Evolutionary conservation across 179 eudicot genomes (phyloP).

Genomic region (Silene vulgaris): DNA sequence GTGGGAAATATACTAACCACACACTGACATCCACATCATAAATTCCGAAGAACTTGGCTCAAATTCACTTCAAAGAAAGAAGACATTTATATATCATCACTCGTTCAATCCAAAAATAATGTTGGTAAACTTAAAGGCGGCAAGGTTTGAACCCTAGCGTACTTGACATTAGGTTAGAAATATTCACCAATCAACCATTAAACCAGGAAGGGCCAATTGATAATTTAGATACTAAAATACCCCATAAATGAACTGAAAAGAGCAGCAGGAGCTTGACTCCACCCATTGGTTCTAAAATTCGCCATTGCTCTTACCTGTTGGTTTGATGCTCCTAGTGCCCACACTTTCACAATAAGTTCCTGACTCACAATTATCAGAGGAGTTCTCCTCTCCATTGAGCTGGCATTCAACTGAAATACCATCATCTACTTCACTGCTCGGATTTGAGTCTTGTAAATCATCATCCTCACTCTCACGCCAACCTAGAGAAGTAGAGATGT

Average conservation of each 20-base stretch:
- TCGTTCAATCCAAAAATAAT: neutral
- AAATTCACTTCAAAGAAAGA: neutral
- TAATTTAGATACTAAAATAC: neutral
- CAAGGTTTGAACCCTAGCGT: neutral
- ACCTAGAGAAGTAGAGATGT: neutral
- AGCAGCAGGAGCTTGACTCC: neutral
- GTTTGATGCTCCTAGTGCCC: neutral
- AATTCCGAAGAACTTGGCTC: neutral
- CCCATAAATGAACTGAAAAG: neutral
- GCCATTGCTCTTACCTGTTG: neutral
- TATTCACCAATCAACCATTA: too few relatives aligned
- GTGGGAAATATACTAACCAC: neutral
- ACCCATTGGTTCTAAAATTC: neutral
- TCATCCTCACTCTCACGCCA: neutral
- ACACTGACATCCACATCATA: neutral
- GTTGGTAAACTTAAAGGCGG: neutral
- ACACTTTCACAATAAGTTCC: neutral
- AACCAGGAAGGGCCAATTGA: neutral
- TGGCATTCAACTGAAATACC: neutral
- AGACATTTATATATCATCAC: neutral
- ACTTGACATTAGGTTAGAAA: too few relatives aligned
- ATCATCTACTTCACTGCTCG: neutral
- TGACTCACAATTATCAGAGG: neutral
- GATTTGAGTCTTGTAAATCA: slow-evolving; percentile 1
- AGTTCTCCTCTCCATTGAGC: neutral